Evolutionary conservation across 495 filamentous ascomycete genomes (phyloP).

Genomic region (Astrocystis sublimbata): DNA sequence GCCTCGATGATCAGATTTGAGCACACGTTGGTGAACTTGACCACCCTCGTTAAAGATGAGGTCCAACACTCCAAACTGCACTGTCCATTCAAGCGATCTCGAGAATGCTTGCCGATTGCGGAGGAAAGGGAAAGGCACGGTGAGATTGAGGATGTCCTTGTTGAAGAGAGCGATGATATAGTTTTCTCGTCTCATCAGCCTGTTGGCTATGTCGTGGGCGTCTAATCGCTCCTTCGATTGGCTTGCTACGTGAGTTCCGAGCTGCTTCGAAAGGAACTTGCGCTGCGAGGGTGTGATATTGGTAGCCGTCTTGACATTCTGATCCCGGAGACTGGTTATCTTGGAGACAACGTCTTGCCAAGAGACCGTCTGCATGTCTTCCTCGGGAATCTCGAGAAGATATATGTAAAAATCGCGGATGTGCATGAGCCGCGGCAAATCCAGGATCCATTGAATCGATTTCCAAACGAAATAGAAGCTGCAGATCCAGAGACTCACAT

Average conservation of each 20-base stretch:
- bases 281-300: slow-evolving; percentile 55
- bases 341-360: slow-evolving; percentile 94
- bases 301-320: slow-evolving; percentile 79
- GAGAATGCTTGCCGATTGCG: slow-evolving; percentile 77
- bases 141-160: slow-evolving; percentile 89
- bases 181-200: slow-evolving; percentile 94
- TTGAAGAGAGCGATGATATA: slow-evolving; percentile 96
- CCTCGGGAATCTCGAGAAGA: slow-evolving; percentile 81
- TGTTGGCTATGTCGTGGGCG: slow-evolving; percentile 95
- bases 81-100: slow-evolving; percentile 79
- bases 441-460: slow-evolving; percentile 71
- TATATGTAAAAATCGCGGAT: slow-evolving; percentile 89
- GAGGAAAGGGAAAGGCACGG: slow-evolving; percentile 81
- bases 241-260: slow-evolving; percentile 52
- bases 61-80: slow-evolving; percentile 86
- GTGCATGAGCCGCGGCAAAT: slow-evolving; percentile 70
- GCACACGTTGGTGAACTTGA: slow-evolving; percentile 77
- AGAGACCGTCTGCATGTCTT: slow-evolving; percentile 92
- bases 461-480: slow-evolving; percentile 86
- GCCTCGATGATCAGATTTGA: slow-evolving; percentile 78
- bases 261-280: slow-evolving; percentile 56
- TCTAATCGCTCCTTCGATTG: slow-evolving; percentile 95
- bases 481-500: slow-evolving; percentile 79
- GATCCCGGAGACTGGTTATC: slow-evolving; percentile 82
- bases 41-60: slow-evolving; percentile 88